Evolutionary conservation across 83 land plant genomes (phyloP), one percentile per base, ranked within the genome.

Genomic region (Thuja plicata): DNA sequence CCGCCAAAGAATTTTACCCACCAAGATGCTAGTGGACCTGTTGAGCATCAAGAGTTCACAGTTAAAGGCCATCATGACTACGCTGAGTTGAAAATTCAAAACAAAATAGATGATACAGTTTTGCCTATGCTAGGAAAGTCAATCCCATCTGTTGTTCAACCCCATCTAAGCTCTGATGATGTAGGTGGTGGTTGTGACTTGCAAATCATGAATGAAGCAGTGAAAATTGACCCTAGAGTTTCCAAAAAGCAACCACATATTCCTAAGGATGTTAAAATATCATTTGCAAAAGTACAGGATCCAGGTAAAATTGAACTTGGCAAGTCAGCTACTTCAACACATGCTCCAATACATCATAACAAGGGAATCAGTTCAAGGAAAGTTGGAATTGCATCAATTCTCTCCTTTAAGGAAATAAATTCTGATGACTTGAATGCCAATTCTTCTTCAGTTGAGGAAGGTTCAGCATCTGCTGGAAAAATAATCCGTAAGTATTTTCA

Each of bases 301-400:
- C 45, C 11, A 43, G n/a, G 48, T 80, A 46, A 80, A 16, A 80
- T 24, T 41, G 48, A 80, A 80, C 48, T 80, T 38, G 45, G 50
- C 48, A 80, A 19, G 9, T 21, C 84, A 38, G 30, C 84, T 8
- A 15, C 10, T 43, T 6, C 46, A 38, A 41, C n/a, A 41, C 48
- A 80, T 17, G 30, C 78, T 74, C 37, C 5, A 11, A 74, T 32
- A 34, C 38, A 74, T 30, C 45, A 80, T 80, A 80, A 24, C 84
- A 19, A 41, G 8, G 84, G 48, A 80, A 80, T 80, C 19, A 8
- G 50, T 80, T 38, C 84, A 43, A 80, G 45, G 84, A 80, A 41
- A 24, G 84, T 80, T 40, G 84, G 84, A 43, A 80, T 80, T 80
- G 84, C 48, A 80, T 40, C 84, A 80, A 80, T 21, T 41, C 45